Base-by-base conservation (phyloP, 2,329 filamentous ascomycete genomes). In the Ramichloridium luteum region DNA sequence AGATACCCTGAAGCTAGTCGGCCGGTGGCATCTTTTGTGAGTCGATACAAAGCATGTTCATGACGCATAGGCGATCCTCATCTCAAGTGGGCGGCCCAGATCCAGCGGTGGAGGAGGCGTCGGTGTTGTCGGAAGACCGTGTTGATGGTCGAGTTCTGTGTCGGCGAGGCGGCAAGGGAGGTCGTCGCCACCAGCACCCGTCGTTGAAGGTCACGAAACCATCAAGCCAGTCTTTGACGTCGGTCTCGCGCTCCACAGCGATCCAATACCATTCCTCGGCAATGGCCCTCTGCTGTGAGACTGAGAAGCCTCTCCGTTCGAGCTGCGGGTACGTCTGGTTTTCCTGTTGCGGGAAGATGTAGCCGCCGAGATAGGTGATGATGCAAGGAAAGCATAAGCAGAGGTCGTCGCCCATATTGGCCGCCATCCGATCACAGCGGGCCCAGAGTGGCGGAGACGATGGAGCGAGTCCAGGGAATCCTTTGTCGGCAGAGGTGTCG, bases 191-290 rank as follows among this genome's bases (percentile, higher is more conserved):
- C 33, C 31, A 39, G 18, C 38, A 41, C 5, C 40, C 43, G 36
- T 45, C 43, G 18, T 28, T 25, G 30, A 45, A 39, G 15, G 36
- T 45, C 12, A 38, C 43, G 31, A 37, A 33, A 14, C 43, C 43
- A 13, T 33, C 22, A 6, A 45, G 32, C 23, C 43, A 45, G 25
- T 45, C 40, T 22, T 31, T 41, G 4, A 45, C 43, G 13, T 36
- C 40, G 11, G 43, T 45, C 31, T 45, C 43, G 14, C 43, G 28
- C 17, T 45, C 43, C 23, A 45, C 34, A 4, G 43, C 38, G 5
- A 45, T 35, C 43, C 43, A 45, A 28, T 43, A 45, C 43, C 43
- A 45, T 23, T 45, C 43, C 26, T 45, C 43, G 5, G 43, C 41
- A 22, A 45, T 45, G 4, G 32, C 36, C 18, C 22, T 32, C 26